Evolutionary conservation across 1,139 yeast species (phyloP), one percentile per base, ranked within the genome.

Genomic region (Spencermartinsiella ligniputridi): DNA sequence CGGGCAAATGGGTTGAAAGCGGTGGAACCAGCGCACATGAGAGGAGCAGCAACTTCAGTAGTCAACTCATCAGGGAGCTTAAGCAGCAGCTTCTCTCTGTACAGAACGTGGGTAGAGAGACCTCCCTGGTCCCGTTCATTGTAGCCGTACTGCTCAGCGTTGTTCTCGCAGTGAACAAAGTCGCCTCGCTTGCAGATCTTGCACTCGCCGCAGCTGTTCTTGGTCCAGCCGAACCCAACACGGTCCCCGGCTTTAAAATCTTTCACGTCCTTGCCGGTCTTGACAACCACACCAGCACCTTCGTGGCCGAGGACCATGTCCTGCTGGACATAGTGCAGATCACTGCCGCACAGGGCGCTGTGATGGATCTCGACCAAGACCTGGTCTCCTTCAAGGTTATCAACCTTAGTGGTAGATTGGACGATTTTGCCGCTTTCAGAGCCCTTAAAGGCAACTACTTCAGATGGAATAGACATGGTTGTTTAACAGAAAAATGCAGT

Each of bases 321-420:
- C 27, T 52, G 54, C 35, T 52, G 47, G 44, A 61, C 62, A 71
- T 83, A 87, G 60, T 87, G 95, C 49, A 85, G 82, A 62, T 86
- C 95, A 1, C 90, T 81, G 3, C 95, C 95, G 64, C 96, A 87
- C 49, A 88, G 80, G 40, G 96, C 96, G 0, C 95, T 87, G 52
- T 74, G 70, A 60, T 79, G 80, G 52, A 87, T 83, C 42, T 80
- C 81, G 18, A 87, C 78, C 54, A 83, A 40, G 29, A 41, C 37
- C 22, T 41, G 41, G 15, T 36, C 16, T 12, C 13, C 39, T 11
- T n/a, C 29, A 6, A 22, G 25, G 9, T 11, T 6, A 11, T 22
- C 25, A 22, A 22, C 25, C 11, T 11, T 6, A 22, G 25, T 22
- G 6, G 25, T 22, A 22, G 25, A 22, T 22, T 22, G 25, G 25